These are phyloP conservation scores for Rhodotorula glutinis DNA, from an alignment of 1,284 basidiomycete genomes.

Conservation along the genomic window DNA sequence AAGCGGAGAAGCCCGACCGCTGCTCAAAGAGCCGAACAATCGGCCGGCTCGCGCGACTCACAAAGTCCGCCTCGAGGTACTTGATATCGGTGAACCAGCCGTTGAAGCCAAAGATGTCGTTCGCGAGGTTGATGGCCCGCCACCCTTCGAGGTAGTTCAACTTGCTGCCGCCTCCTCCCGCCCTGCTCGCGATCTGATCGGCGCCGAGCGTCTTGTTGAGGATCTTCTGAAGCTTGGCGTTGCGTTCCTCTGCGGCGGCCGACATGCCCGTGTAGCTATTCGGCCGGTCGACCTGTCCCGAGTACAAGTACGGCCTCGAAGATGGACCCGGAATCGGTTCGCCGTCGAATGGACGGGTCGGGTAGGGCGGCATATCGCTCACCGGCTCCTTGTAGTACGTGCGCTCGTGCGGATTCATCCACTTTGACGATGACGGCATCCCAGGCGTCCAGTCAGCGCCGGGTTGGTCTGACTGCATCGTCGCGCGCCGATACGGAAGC, in stretches of 20 bases:
- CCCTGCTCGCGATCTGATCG: slow-evolving; percentile 84
- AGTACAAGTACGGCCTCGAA: no score
- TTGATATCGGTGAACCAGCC: slow-evolving; percentile 90
- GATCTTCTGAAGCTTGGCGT: slow-evolving; percentile 50
- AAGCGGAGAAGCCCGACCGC: slow-evolving; percentile 34
- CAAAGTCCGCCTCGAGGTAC: slow-evolving; percentile 66
- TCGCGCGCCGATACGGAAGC: background rate
- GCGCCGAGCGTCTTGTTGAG: slow-evolving; percentile 86
- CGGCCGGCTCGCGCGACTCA: slow-evolving; percentile 33
- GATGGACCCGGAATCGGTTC: background rate
- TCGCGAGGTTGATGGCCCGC: slow-evolving; percentile 93
- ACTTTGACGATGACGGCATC: background rate
- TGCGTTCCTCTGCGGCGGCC: background rate
- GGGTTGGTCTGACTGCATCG: background rate
- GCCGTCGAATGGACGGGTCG: background rate
- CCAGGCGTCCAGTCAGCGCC: slow-evolving; percentile 1
- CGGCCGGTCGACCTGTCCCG: slow-evolving; percentile 2
- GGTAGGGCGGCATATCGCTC: background rate
- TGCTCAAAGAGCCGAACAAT: background rate
- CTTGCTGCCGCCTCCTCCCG: slow-evolving; percentile 77
- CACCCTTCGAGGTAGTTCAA: slow-evolving; percentile 95
- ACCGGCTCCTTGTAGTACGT: slow-evolving; percentile 9
- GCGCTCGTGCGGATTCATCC: slow-evolving; percentile 5
- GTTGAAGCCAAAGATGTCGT: slow-evolving; percentile 97
- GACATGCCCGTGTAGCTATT: slow-evolving; percentile 11